phyloP scores from a whole-genome alignment of 805 yeast genomes.

The Candida hungchunana region DNA sequence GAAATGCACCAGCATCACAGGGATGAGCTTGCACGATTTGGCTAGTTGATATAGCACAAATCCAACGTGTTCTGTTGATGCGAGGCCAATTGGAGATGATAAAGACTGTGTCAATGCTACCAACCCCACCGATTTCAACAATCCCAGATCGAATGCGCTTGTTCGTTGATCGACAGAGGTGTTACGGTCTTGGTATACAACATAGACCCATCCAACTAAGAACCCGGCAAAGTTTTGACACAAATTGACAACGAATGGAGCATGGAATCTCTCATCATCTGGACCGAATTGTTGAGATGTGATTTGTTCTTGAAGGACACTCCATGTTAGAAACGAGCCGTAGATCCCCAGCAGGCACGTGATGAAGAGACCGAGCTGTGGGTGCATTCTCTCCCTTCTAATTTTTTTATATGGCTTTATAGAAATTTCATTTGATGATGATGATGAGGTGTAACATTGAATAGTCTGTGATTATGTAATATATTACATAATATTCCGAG shows the following conservation, averaged over 20 bases:
- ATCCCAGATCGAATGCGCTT: slow-evolving; percentile 15
- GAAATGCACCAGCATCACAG: slow-evolving; percentile 85
- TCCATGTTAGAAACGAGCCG: slow-evolving; percentile 86
- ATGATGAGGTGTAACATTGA: no score
- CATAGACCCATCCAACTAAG: slow-evolving; percentile 59
- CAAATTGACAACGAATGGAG: slow-evolving; percentile 74
- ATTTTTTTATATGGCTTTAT: no score
- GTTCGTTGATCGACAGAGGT: slow-evolving; percentile 3
- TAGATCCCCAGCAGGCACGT: slow-evolving; percentile 63
- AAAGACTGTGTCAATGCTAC: slow-evolving; percentile 58
- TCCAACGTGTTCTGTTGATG: slow-evolving; percentile 77
- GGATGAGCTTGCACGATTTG: slow-evolving; percentile 89
- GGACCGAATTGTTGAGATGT: slow-evolving; percentile 73
- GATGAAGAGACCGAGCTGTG: slow-evolving; percentile 14
- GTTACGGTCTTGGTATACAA: slow-evolving; percentile 29
- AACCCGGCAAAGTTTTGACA: slow-evolving; percentile 74
- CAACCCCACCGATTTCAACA: slow-evolving; percentile 20
- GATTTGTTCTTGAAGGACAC: slow-evolving; percentile 84
- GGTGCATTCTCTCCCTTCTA: no score
- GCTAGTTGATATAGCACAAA: slow-evolving; percentile 82
- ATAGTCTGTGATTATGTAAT: no score
- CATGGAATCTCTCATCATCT: slow-evolving; percentile 54
- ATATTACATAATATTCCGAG: no score
- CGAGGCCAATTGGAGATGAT: slow-evolving; percentile 79
- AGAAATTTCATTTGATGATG: no score